Conservation (phyloP, 2,329 filamentous ascomycete species). For the Hypoxylon sp. region DNA sequence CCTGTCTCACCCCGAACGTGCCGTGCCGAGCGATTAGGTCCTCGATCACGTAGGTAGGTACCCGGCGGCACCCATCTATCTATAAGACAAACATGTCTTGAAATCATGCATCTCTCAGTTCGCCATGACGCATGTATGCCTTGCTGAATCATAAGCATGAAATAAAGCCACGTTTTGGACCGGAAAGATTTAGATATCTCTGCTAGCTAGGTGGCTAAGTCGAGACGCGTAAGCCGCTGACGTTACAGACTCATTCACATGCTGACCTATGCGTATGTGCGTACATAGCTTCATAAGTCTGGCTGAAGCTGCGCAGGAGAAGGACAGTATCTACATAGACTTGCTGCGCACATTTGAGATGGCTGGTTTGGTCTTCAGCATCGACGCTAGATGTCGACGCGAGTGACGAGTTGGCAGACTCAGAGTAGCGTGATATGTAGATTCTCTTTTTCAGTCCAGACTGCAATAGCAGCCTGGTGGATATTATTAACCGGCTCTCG, state of each 20-base stretch:
- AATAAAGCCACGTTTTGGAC: background rate
- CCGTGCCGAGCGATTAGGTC: background rate
- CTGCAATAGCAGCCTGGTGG: slow-evolving; percentile 12
- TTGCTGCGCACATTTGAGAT: no score
- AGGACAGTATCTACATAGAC: no score
- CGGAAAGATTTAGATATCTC: background rate
- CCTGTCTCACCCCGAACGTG: background rate
- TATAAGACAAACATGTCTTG: no score
- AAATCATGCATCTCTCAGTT: background rate
- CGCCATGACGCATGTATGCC: background rate
- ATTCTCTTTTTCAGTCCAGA: slow-evolving; percentile 3
- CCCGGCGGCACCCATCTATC: background rate
- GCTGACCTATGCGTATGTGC: background rate
- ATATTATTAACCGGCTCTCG: slow-evolving; percentile 29
- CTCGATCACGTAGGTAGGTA: no score
- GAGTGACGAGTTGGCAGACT: no score
- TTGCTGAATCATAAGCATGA: background rate
- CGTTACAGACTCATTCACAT: background rate
- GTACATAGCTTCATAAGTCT: background rate
- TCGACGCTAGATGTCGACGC: no score
- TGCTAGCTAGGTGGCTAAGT: no score
- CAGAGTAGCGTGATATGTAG: background rate
- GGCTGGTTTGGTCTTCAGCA: no score
- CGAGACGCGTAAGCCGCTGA: background rate
- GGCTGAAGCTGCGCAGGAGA: no score